A percentile compares a stretch with the other conserved stretches of the same genome.
phyloP scores from a whole-genome alignment of 2,329 filamentous ascomycete genomes.

The Fusarium sp. region DNA sequence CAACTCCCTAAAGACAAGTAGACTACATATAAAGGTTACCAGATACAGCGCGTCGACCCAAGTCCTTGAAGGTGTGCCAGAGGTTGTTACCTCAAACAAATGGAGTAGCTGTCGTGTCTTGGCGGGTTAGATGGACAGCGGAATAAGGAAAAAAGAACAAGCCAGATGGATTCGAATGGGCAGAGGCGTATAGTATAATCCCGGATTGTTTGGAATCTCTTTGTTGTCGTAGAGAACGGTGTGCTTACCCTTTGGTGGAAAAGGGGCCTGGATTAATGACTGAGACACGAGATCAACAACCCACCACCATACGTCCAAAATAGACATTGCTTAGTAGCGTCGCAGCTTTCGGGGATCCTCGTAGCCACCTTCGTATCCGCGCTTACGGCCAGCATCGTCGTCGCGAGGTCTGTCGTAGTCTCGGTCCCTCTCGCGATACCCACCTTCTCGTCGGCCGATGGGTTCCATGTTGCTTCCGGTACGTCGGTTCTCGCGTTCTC shows the following conservation, averaged over 20 bases:
- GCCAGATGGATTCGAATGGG: slow-evolving; percentile 2
- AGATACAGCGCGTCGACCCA: slow-evolving; percentile 39
- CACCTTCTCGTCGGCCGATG: slow-evolving; percentile 75
- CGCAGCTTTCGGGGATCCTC: slow-evolving; percentile 81
- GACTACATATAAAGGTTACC: slow-evolving; percentile 50
- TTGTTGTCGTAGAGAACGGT: slow-evolving; percentile 26
- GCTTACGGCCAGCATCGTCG: slow-evolving; percentile 71
- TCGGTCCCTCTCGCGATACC: slow-evolving; percentile 65
- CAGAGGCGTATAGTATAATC: slow-evolving; percentile 3
- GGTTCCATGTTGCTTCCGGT: slow-evolving; percentile 89
- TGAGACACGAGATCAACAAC: slow-evolving; percentile 41
- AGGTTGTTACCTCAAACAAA: slow-evolving; percentile 1
- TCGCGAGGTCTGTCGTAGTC: slow-evolving; percentile 69
- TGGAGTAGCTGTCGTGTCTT: slow-evolving; percentile 9
- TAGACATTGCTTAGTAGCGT: slow-evolving; percentile 63
- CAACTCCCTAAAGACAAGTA: slow-evolving; percentile 46
- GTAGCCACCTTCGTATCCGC: slow-evolving; percentile 82
- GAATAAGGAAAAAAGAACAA: slow-evolving; percentile 2
- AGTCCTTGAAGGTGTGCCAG: slow-evolving; percentile 18
- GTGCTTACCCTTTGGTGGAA: slow-evolving; percentile 46
- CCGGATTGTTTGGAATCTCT: slow-evolving; percentile 4
- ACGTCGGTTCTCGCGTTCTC: slow-evolving; percentile 63
- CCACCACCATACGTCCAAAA: slow-evolving; percentile 41
- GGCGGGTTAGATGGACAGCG: slow-evolving; percentile 22
- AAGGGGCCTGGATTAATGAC: slow-evolving; percentile 39